phyloP scores from a whole-genome alignment of 2,329 filamentous ascomycete species.

The Penicillium sp. region DNA sequence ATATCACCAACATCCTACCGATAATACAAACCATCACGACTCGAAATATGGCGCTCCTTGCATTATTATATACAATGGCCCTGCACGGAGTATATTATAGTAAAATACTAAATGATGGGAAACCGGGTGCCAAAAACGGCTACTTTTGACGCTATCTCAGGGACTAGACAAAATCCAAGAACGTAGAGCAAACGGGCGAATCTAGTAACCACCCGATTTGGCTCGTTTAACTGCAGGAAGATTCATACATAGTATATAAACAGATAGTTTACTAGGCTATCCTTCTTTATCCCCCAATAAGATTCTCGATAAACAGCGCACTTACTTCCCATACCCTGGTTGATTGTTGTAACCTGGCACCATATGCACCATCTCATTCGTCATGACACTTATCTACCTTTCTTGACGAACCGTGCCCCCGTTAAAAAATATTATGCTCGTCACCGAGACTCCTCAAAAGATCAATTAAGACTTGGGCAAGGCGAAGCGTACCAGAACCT shows the following conservation, averaged over 20 bases:
- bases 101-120: neutral
- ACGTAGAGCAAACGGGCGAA: neutral
- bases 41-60: neutral
- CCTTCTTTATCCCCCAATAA: neutral
- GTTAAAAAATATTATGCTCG: neutral
- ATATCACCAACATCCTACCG: too few relatives aligned
- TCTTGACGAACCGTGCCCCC: neutral
- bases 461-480: neutral
- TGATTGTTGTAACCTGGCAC: neutral
- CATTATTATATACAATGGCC: neutral
- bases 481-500: neutral
- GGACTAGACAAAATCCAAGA: neutral
- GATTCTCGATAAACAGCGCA: neutral
- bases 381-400: neutral
- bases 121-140: neutral
- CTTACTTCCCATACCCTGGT: neutral
- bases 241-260: neutral
- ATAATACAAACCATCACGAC: neutral
- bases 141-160: neutral
- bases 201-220: neutral
- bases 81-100: neutral
- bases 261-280: neutral
- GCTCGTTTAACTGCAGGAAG: neutral
- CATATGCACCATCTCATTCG: neutral
- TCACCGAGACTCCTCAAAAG: neutral